Base-by-base conservation (phyloP, 2,329 filamentous ascomycete species). In the Fusarium sp. region DNA sequence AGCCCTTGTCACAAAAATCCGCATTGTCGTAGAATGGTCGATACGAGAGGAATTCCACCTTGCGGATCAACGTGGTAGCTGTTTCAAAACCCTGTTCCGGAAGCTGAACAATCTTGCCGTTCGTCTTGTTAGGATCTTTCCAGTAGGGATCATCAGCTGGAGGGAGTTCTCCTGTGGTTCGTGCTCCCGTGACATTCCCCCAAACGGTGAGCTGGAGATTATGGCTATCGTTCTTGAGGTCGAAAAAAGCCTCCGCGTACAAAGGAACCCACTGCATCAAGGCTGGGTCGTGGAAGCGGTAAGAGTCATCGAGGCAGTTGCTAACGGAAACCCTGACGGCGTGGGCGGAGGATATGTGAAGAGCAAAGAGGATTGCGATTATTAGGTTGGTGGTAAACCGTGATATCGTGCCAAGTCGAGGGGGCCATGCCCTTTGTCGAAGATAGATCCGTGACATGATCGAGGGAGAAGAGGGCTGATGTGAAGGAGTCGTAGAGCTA, bases 101-200 rank as follows among this genome's bases (percentile, higher is more conserved):
- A 60, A 91, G 82, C 75, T 92, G 86, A 58, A 90, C 82, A 68
- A 98, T 98, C 86, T 98, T 98, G 80, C 95, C 94, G 71, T 87
- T 85, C 63, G 88, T 91, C 58, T 87, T 80, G 38, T 88, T 89
- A 1, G 86, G 79, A 79, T 97, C 86, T 3, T 76, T 81, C 94
- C 95, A 94, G 56, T 86, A 84, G 0, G 89, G 82, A 79, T 90
- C 88, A 76, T 88, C 82, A 20, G 88, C 83, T 0, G 89, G 78
- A 36, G 94, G 95, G 63, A 95, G 89, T 3, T 83, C 69, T n/a
- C 86, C 84, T 14, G 84, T 80, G 3, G 87, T 86, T 52, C 89
- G 87, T 60, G 92, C 90, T 56, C 97, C 97, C 10, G 92, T 94
- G 33, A 98, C 95, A 82, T 98, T 98, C 61, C 95, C 96, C 86